Evolutionary conservation across 129 eudicot species (phyloP), one percentile per base, ranked within the genome.

Genomic region (Lactuca sativa): DNA sequence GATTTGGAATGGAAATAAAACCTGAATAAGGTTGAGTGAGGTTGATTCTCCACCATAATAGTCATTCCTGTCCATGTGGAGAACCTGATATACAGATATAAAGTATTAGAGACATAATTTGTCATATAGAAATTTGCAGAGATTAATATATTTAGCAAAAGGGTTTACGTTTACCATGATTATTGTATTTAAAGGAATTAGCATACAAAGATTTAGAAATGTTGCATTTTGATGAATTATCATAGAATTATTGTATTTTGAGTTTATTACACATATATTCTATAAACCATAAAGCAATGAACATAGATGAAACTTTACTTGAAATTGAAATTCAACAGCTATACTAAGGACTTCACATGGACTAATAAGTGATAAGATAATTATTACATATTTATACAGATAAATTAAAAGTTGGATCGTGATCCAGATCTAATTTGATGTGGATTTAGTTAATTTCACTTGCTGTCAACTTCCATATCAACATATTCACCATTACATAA

Each of bases 41-140:
- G 96, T 92, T 37, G 98, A 86, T 80, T 92, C 97, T 78, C 97
- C 97, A 43, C 97, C 97, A 79, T 92, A 92, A 61, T 92, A 92
- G 79, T 92, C 98, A 74, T 92, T 92, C 68, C 98, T 82, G 79
- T 92, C 98, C 98, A 92, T 92, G 78, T 92, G 98, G 75, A 92
- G 75, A 30, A 92, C 98, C 98, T 92, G 85, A 63, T 61, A 48
- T 52, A 54, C 25, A 49, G 0, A 63, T 3, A 44, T 17, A 67
- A 40, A 65, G 60, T 63, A 43, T 70, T 37, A 77, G 44, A 25
- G 15, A 38, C 62, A 40, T 51, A 62, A 33, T 52, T 9, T 51
- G 17, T 44, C 56, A 2, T 36, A 36, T 36, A 36, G 3, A 36
- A 6, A 36, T 36, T 36, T 36, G 6, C 38, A 36, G 0, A 4